Conservation (phyloP, 2,329 filamentous ascomycete species). For the Colletotrichum camelliae region DNA sequence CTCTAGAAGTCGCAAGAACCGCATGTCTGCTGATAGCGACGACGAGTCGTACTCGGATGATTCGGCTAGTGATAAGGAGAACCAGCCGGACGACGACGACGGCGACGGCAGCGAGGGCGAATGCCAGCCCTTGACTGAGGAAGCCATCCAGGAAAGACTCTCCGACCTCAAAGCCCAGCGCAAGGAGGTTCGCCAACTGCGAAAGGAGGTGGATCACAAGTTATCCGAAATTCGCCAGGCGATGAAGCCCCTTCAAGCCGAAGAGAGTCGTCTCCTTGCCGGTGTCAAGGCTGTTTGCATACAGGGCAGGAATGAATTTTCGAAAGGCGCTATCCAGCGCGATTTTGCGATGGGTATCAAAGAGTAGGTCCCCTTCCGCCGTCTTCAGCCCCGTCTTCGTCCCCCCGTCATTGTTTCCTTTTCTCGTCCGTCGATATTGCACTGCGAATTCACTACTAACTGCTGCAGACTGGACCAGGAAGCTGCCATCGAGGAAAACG, state of each 20-base stretch:
- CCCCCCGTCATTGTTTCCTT: neutral
- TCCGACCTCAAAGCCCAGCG: constrained; percentile 15
- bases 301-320: constrained; percentile 60
- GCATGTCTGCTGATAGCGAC: constrained; percentile 13
- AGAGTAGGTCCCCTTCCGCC: constrained; percentile 42
- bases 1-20: constrained; percentile 6
- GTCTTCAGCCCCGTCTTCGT: neutral
- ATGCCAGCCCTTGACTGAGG: neutral
- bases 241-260: constrained; percentile 3
- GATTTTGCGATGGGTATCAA: constrained; percentile 40
- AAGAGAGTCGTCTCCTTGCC: constrained; percentile 18
- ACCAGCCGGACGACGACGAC: neutral
- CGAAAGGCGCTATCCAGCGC: constrained; percentile 31
- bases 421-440: neutral
- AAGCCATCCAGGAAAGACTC: neutral
- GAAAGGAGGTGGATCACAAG: constrained; percentile 20
- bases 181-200: constrained; percentile 21
- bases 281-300: constrained; percentile 46
- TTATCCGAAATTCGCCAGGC: neutral
- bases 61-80: constrained; percentile 11
- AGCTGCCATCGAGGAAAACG: constrained; percentile 10
- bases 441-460: neutral
- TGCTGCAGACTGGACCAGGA: constrained; percentile 9
- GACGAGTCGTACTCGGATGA: constrained; percentile 25
- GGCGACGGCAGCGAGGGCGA: neutral